Conservation (phyloP, 495 filamentous ascomycete genomes). For the Neohortaea acidophila region DNA sequence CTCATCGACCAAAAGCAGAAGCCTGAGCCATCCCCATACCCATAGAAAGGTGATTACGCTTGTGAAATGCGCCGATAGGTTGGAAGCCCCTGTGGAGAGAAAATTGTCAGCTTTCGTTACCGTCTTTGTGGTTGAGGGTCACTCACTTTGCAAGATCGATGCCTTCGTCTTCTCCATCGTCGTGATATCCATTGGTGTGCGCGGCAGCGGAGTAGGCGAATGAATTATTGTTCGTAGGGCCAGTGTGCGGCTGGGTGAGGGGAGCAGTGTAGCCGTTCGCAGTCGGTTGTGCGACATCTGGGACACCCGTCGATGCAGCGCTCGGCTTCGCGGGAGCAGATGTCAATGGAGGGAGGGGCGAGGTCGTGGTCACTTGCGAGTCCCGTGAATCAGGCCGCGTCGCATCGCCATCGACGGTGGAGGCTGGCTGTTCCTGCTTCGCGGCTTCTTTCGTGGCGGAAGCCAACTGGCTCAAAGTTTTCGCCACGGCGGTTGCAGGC, state of each 20-base stretch:
- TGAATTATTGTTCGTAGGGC: background rate
- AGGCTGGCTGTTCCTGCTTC: conserved; percentile 2
- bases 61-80: conserved; percentile 14
- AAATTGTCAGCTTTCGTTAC: background rate
- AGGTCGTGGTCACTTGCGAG: background rate
- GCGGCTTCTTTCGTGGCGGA: background rate
- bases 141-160: conserved; percentile 19
- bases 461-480: conserved; percentile 17
- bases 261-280: background rate
- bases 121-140: background rate
- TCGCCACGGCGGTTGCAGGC: conserved; percentile 16
- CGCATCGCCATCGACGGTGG: background rate
- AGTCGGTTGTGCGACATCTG: too few species aligned
- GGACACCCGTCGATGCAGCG: background rate
- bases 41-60: conserved; percentile 15
- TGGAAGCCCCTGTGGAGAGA: conserved; percentile 14
- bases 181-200: conserved; percentile 1
- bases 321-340: background rate
- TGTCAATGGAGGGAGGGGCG: background rate
- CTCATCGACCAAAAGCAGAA: conserved; percentile 7
- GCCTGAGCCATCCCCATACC: conserved; percentile 5
- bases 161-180: conserved; percentile 14
- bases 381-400: background rate
- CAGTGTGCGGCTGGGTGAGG: background rate
- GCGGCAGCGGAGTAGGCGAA: background rate